Evolutionary conservation across 2,329 filamentous ascomycete species (phyloP).

Genomic region (Monosporascus ibericus): DNA sequence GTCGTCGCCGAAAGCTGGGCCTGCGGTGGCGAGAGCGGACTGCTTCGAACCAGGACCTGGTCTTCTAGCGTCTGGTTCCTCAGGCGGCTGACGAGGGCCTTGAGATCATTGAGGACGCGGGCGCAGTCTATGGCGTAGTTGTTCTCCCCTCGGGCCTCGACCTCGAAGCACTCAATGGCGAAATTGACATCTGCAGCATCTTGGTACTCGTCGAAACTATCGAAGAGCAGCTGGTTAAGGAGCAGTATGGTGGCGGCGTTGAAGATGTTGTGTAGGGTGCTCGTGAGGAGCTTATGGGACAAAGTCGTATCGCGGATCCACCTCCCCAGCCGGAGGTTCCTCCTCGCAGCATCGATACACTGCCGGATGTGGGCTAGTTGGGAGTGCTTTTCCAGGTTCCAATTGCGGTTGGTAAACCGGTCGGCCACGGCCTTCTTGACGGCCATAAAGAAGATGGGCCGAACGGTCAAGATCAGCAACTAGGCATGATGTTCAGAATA

Average conservation of each 20-base stretch:
- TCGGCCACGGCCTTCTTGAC: slow-evolving; percentile 41
- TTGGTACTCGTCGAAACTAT: slow-evolving; percentile 19
- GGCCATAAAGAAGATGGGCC: slow-evolving; percentile 41
- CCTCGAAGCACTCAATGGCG: slow-evolving; percentile 35
- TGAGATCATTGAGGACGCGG: slow-evolving; percentile 32
- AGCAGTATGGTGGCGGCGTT: slow-evolving; percentile 43
- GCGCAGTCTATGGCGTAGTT: slow-evolving; percentile 33
- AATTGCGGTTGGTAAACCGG: slow-evolving; percentile 25
- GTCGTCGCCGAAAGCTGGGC: neutral
- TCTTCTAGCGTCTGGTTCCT: slow-evolving; percentile 1
- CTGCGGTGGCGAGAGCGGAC: neutral
- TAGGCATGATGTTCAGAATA: slow-evolving; percentile 15
- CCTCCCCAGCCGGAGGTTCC: slow-evolving; percentile 38
- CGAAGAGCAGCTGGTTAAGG: slow-evolving; percentile 36
- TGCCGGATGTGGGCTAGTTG: slow-evolving; percentile 26
- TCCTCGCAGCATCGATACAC: slow-evolving; percentile 38
- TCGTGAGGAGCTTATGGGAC: slow-evolving; percentile 35
- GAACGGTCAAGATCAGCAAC: slow-evolving; percentile 42
- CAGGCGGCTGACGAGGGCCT: slow-evolving; percentile 29
- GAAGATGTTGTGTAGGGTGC: slow-evolving; percentile 43
- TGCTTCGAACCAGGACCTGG: neutral
- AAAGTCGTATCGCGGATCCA: slow-evolving; percentile 31
- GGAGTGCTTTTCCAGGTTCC: slow-evolving; percentile 22
- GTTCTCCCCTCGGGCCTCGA: slow-evolving; percentile 31
- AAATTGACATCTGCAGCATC: slow-evolving; percentile 31